These are phyloP conservation scores for Solanum microdontum DNA, from an alignment of 257 asterid genomes.

Conservation along the genomic window DNA sequence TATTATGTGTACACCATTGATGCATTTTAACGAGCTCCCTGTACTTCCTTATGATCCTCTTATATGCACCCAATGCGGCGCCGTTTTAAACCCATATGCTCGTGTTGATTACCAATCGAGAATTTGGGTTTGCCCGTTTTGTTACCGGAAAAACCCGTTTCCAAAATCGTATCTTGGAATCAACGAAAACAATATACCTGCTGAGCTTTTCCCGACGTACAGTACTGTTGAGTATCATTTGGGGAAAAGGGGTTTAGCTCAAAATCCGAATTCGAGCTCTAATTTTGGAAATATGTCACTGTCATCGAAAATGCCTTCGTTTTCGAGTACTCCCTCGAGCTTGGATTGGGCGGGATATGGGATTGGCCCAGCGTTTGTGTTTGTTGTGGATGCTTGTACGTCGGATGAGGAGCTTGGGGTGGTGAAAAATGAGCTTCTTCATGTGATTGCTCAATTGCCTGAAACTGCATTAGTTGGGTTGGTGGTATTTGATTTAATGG, in stretches of 20 bases:
- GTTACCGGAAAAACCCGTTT: conserved; percentile 55
- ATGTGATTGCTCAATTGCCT: conserved; percentile 47
- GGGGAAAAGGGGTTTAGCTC: conserved; percentile 26
- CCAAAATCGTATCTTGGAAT: conserved; percentile 57
- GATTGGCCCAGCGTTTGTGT: conserved; percentile 67
- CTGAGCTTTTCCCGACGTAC: conserved; percentile 93
- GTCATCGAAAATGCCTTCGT: conserved; percentile 33
- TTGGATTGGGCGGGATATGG: conserved; percentile 34
- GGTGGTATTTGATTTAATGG: conserved; percentile 87
- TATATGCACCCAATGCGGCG: conserved; percentile 56
- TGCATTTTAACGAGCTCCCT: conserved; percentile 69
- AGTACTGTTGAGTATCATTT: conserved; percentile 82
- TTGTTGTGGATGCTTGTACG: conserved; percentile 71
- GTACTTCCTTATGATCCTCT: conserved; percentile 66
- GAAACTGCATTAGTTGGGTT: conserved; percentile 80
- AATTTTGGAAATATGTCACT: conserved; percentile 25
- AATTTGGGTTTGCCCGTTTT: conserved; percentile 78
- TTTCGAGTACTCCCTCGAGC: conserved; percentile 26
- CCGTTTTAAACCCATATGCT: conserved; percentile 77
- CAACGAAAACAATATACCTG: conserved; percentile 70
- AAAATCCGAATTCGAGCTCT: conserved; percentile 8
- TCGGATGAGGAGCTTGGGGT: conserved; percentile 52
- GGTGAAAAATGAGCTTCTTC: conserved; percentile 74
- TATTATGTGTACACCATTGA: conserved; percentile 69
- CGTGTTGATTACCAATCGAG: conserved; percentile 65